Evolutionary conservation across 352 stramenopile species (phyloP).

Genomic region (Phytophthora melonis): DNA sequence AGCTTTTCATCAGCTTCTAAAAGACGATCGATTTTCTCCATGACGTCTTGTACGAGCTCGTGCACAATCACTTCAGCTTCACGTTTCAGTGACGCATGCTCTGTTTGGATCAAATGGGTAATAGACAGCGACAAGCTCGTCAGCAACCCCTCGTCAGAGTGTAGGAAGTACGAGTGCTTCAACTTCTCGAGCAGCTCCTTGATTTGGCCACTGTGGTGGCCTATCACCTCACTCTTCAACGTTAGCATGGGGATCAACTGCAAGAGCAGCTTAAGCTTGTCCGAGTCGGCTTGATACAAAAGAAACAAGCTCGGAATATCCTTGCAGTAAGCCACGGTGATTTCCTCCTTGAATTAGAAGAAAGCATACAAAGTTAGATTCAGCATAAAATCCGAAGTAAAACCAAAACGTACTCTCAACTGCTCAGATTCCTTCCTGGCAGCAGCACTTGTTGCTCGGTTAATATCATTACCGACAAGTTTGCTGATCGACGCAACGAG

Average conservation of each 20-base stretch:
- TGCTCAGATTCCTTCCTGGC: conserved; percentile 63
- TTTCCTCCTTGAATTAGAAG: conserved; percentile 61
- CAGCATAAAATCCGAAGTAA: neutral
- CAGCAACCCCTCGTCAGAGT: conserved; percentile 80
- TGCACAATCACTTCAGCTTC: conserved; percentile 81
- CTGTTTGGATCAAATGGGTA: conserved; percentile 71
- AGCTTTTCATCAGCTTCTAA: conserved; percentile 67
- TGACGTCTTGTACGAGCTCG: conserved; percentile 72
- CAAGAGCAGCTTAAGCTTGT: conserved; percentile 81
- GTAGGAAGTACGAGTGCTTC: conserved; percentile 71
- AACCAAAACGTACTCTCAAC: conserved; percentile 52
- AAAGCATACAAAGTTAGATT: neutral
- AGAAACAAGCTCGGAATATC: conserved; percentile 83
- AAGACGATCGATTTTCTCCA: conserved; percentile 66
- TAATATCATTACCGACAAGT: conserved; percentile 46
- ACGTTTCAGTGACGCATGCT: conserved; percentile 82
- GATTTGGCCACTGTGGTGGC: conserved; percentile 72
- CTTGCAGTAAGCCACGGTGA: conserved; percentile 82
- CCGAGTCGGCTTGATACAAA: conserved; percentile 79
- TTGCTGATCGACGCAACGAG: conserved; percentile 78
- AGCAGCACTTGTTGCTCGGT: conserved; percentile 29
- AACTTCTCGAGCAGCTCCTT: conserved; percentile 81
- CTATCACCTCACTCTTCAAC: conserved; percentile 67
- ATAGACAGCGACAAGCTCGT: conserved; percentile 72
- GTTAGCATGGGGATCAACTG: conserved; percentile 81